phyloP scores from a whole-genome alignment of 495 filamentous ascomycete species.

The Evernia prunastri region DNA sequence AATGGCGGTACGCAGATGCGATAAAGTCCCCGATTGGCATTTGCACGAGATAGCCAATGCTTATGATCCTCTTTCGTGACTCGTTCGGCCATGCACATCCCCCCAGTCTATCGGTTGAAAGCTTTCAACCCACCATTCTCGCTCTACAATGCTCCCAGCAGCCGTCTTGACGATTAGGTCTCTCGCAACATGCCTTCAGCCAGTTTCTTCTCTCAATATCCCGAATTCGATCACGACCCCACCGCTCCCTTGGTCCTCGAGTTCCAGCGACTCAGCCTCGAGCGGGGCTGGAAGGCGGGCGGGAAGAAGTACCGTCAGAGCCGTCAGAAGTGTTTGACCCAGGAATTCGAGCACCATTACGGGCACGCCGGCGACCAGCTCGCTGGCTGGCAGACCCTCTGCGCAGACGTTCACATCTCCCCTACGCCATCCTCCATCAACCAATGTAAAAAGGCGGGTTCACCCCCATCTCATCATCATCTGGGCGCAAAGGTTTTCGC shows the following conservation, averaged over 20 bases:
- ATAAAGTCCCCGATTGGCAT: too few species aligned
- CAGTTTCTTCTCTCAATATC: not conserved
- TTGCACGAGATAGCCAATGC: too few species aligned
- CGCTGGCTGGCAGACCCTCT: not conserved
- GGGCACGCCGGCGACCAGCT: not conserved
- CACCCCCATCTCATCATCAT: not conserved
- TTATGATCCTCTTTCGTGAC: too few species aligned
- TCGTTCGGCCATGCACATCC: too few species aligned
- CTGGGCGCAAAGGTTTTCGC: not conserved
- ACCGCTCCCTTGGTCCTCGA: not conserved
- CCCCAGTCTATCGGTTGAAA: not conserved
- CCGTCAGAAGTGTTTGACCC: not conserved
- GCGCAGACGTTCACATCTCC: not conserved
- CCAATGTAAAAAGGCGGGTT: not conserved
- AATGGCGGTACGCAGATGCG: too few species aligned
- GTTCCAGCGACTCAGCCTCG: not conserved
- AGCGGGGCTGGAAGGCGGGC: not conserved
- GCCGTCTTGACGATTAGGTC: not conserved
- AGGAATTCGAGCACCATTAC: not conserved
- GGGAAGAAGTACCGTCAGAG: not conserved
- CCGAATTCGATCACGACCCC: not conserved
- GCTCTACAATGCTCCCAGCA: not conserved
- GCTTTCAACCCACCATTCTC: not conserved
- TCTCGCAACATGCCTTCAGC: not conserved
- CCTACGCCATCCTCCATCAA: not conserved